Percentiles rank a stretch among this genome's conserved stretches.
Conservation (phyloP, 768 basidiomycete species). For the Wakefieldia striispora region DNA sequence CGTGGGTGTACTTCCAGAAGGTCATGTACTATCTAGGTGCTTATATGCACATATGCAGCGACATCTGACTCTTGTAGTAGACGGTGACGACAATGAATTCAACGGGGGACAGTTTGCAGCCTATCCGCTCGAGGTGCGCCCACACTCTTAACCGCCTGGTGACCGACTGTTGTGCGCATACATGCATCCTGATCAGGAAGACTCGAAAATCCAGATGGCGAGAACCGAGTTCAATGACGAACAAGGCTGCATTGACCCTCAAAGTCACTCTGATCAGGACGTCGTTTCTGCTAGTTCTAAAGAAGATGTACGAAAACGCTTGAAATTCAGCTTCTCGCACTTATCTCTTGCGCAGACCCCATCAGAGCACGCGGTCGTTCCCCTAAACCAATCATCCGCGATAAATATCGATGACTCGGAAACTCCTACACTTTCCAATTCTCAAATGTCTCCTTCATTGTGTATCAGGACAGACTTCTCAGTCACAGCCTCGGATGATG, state of each 20-base stretch:
- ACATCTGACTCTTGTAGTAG: not conserved
- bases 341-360: slow-evolving; percentile 6
- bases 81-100: not conserved
- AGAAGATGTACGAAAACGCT: slow-evolving; percentile 13
- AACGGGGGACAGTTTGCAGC: not conserved
- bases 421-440: not conserved
- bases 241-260: not conserved
- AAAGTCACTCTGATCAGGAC: not conserved
- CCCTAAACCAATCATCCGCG: not conserved
- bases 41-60: slow-evolving; percentile 17
- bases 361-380: not conserved
- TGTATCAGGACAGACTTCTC: not conserved
- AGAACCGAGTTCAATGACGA: not conserved
- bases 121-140: slow-evolving; percentile 6
- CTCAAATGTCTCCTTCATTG: not conserved
- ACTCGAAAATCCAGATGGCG: not conserved
- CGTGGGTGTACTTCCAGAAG: slow-evolving; percentile 1
- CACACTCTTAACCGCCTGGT: not conserved
- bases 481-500: not conserved
- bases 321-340: not conserved
- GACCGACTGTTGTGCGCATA: slow-evolving; percentile 17
- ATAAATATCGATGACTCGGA: not conserved
- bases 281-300: not conserved
- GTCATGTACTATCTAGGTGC: not conserved
- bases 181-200: slow-evolving; percentile 11